Evolutionary conservation across 2,329 filamentous ascomycete species (phyloP).

Genomic region (Teratosphaeria nubilosa): DNA sequence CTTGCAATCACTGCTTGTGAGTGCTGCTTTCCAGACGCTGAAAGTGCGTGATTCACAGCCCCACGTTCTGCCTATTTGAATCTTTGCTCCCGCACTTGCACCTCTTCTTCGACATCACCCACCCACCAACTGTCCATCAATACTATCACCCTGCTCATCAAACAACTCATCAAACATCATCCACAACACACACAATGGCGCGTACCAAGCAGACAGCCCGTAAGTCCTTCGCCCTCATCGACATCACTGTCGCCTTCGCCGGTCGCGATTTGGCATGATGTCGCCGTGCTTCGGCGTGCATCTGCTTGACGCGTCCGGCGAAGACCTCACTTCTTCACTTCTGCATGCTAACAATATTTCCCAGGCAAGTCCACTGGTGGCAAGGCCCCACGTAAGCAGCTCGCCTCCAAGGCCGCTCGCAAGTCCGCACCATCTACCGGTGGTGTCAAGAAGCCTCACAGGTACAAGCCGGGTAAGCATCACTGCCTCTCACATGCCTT

Average conservation of each 20-base stretch:
- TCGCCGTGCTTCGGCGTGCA: constrained; percentile 5
- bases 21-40: constrained; percentile 1
- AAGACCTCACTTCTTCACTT: constrained; percentile 10
- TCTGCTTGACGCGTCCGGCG: constrained; percentile 5
- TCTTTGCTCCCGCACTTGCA: not conserved
- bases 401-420: constrained; percentile 97
- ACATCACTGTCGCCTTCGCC: constrained; percentile 15
- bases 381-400: constrained; percentile 81
- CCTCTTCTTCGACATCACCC: constrained; percentile 1
- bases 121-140: constrained; percentile 4
- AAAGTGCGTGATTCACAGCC: not conserved
- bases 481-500: constrained; percentile 6
- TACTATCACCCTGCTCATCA: constrained; percentile 4
- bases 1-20: not conserved
- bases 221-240: constrained; percentile 29
- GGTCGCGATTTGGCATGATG: constrained; percentile 11
- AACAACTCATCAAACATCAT: constrained; percentile 11
- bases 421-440: constrained; percentile 97
- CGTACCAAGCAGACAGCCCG: constrained; percentile 48
- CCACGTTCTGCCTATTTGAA: constrained; percentile 1
- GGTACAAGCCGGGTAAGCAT: constrained; percentile 41
- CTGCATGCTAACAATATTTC: constrained; percentile 11
- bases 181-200: constrained; percentile 32
- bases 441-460: constrained; percentile 48
- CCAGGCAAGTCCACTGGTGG: constrained; percentile 65